A percentile compares a stretch with the other conserved stretches of the same genome.
phyloP scores from a whole-genome alignment of 2,329 filamentous ascomycete species.

The Diplocarpon mali region DNA sequence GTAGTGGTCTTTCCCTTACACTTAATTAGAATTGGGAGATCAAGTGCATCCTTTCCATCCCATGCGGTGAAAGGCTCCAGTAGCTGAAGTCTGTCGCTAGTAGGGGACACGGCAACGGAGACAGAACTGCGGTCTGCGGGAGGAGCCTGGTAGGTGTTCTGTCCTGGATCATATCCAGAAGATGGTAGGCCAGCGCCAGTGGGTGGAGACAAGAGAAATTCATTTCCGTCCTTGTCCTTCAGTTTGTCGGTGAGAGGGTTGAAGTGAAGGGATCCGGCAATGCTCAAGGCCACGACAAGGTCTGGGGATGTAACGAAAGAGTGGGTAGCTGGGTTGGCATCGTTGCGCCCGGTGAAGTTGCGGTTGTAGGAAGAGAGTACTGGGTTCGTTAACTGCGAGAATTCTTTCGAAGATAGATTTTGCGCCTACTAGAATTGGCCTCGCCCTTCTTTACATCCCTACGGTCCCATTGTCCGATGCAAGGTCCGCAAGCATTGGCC shows the following conservation, averaged over 20 bases:
- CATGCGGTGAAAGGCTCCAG: constrained; percentile 77
- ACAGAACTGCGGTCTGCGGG: constrained; percentile 66
- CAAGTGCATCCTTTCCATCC: constrained; percentile 80
- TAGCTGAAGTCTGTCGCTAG: constrained; percentile 88
- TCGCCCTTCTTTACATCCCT: constrained; percentile 89
- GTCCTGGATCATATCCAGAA: constrained; percentile 79
- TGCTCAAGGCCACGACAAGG: constrained; percentile 74
- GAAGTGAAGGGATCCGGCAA: constrained; percentile 77
- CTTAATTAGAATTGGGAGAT: constrained; percentile 94
- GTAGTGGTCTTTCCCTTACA: constrained; percentile 92
- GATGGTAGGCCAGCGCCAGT: constrained; percentile 70
- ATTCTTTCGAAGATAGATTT: not conserved
- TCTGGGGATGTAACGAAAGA: constrained; percentile 89
- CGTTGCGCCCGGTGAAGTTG: constrained; percentile 98
- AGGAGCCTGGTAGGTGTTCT: constrained; percentile 92
- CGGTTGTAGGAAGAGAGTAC: constrained; percentile 98
- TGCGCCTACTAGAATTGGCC: constrained; percentile 62
- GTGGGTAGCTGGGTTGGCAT: constrained; percentile 89
- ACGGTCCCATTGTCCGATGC: constrained; percentile 90
- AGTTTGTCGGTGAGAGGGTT: constrained; percentile 89
- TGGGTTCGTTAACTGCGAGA: not conserved
- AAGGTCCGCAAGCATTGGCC: constrained; percentile 88
- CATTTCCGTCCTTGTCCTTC: constrained; percentile 91
- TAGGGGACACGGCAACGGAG: constrained; percentile 71
- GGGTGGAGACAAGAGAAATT: constrained; percentile 78